Base-by-base conservation (phyloP, 2,329 filamentous ascomycete genomes). In the Aspergillus cejpii region DNA sequence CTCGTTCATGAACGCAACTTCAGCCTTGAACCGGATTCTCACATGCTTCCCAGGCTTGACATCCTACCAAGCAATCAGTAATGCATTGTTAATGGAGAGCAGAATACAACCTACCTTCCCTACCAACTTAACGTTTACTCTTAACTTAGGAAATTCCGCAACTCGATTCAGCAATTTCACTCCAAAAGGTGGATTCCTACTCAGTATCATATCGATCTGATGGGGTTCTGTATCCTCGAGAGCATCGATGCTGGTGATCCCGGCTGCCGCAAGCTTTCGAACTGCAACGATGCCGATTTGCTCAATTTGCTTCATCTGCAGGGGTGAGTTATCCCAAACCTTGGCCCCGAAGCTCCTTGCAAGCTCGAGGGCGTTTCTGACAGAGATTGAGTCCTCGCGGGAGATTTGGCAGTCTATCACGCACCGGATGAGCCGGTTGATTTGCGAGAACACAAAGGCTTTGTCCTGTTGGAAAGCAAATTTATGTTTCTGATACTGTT, bases 111-210 rank as follows among this genome's bases (percentile, higher is more conserved):
- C 41, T 47, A 72, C 76, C 53, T 73, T 73, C 3, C 71, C 70
- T 21, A 71, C 62, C 45, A 76, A 66, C 46, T 76, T 74, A 10
- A 81, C 56, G 4, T 73, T 72, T 2, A 84, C 70, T 24, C 75
- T 70, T 47, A 83, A 67, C 51, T 78, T 80, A 0, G 92, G 92
- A 56, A 96, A 97, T 0, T 75, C 73, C 1, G 76, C 77, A 7
- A 92, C 66, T 15, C 74, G 72, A 10, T 80, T 78, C 11, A 85
- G 69, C 33, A 94, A 61, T 33, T 83, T 83, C 36, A 78, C 75
- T 0, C 91, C 92, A 59, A 85, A 95, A 0, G 91, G 88, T 0
- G 89, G 87, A 53, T 94, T 88, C 43, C 84, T 83, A 51, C 81
- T 84, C 37, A 94, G 64, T 19, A 88, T 69, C 38, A 81, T 77